A percentile compares a stretch with the other conserved stretches of the same genome.
Conservation (phyloP, 257 asterid genomes). For the Coffea canephora region DNA sequence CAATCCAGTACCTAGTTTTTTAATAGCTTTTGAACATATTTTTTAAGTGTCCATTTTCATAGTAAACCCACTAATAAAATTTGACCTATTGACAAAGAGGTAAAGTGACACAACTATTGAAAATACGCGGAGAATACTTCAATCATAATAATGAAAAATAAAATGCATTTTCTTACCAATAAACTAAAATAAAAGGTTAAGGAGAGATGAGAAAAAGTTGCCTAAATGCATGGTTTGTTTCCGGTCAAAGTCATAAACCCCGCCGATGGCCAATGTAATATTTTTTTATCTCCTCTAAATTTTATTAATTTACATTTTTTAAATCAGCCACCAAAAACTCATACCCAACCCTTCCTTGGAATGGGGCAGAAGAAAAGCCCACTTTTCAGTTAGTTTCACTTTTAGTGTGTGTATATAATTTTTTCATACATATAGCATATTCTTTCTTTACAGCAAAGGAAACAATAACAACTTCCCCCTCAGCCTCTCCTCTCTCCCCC, state of each 20-base stretch:
- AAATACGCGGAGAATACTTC: too few species aligned
- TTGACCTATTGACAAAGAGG: background rate
- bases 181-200: background rate
- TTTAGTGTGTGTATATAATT: background rate
- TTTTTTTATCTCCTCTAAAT: background rate
- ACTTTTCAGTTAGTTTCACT: background rate
- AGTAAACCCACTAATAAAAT: background rate
- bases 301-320: background rate
- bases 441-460: conserved; percentile 24
- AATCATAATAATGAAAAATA: too few species aligned
- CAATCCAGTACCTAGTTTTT: too few species aligned
- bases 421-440: conserved; percentile 15
- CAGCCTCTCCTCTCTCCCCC: conserved; percentile 1
- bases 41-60: background rate
- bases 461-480: conserved; percentile 1
- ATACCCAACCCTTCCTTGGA: background rate
- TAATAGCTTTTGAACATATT: too few species aligned
- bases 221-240: conserved; percentile 46
- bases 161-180: too few species aligned
- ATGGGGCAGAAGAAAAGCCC: background rate
- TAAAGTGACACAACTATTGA: background rate
- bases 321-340: conserved; percentile 32
- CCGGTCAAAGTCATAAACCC: conserved; percentile 44
- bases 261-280: conserved; percentile 16
- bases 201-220: conserved; percentile 43